phyloP scores from a whole-genome alignment of 2,329 filamentous ascomycete species.

The Xylaria sp. region DNA sequence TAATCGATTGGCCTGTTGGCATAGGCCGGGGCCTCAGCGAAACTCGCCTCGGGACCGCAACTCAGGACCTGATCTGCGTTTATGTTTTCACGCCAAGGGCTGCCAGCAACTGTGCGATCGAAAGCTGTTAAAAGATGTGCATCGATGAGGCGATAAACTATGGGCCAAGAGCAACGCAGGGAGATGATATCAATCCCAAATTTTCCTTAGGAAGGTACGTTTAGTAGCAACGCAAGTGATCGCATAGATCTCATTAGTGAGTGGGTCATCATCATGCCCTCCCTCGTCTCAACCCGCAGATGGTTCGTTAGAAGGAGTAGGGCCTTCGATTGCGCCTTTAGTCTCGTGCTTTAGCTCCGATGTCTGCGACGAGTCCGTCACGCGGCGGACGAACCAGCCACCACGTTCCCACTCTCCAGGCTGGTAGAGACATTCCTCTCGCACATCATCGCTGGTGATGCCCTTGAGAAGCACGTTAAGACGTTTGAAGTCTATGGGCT shows the following conservation, averaged over 20 bases:
- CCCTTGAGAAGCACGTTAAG: constrained; percentile 76
- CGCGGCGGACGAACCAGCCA: constrained; percentile 75
- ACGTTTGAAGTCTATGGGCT: constrained; percentile 84
- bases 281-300: neutral
- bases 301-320: constrained; percentile 4
- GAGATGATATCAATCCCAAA: neutral
- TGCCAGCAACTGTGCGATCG: neutral
- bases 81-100: neutral
- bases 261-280: neutral
- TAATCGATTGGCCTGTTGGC: neutral
- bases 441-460: constrained; percentile 69
- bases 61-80: neutral
- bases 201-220: neutral
- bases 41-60: neutral
- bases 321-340: neutral
- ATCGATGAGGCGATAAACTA: neutral
- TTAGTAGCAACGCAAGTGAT: neutral
- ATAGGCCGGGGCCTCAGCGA: neutral
- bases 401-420: constrained; percentile 84
- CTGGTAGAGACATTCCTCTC: constrained; percentile 73
- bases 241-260: neutral
- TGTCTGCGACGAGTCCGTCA: neutral
- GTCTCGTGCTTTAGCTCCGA: neutral
- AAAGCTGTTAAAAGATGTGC: neutral
- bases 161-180: neutral